phyloP scores from a whole-genome alignment of 1,284 basidiomycete genomes.

The Ustilago sp. region DNA sequence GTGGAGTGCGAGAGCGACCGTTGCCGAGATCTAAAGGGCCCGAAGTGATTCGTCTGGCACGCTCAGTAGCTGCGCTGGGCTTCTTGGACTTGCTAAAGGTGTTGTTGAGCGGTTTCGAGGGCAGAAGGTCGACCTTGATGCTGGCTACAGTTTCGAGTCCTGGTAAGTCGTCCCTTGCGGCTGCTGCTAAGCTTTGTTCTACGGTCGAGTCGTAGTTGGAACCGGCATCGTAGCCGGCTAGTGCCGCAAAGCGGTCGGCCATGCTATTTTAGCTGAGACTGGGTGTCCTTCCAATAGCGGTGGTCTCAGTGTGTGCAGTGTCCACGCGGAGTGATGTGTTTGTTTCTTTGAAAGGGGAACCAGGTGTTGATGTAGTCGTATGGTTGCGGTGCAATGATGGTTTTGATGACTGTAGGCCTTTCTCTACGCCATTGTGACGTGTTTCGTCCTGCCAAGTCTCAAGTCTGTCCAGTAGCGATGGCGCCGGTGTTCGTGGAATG shows the following conservation, averaged over 20 bases:
- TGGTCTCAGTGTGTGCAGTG: too few species aligned
- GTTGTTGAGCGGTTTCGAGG: conserved; percentile 39
- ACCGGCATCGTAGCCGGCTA: conserved; percentile 55
- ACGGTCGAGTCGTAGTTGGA: conserved; percentile 51
- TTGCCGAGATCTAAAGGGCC: conserved; percentile 34
- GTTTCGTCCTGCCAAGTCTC: neutral
- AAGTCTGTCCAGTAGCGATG: neutral
- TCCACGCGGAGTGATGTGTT: too few species aligned
- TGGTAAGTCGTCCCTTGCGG: conserved; percentile 38
- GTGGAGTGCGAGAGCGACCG: conserved; percentile 35
- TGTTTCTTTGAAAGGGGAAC: too few species aligned
- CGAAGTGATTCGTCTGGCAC: conserved; percentile 39
- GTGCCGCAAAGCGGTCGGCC: conserved; percentile 56
- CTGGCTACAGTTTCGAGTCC: conserved; percentile 51
- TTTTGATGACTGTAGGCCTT: neutral
- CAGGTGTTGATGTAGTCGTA: neutral
- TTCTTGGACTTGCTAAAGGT: conserved; percentile 38
- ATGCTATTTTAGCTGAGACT: conserved; percentile 16
- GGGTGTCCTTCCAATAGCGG: too few species aligned
- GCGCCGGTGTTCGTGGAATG: neutral
- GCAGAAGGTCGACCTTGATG: conserved; percentile 41
- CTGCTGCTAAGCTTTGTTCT: conserved; percentile 38
- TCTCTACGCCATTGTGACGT: neutral
- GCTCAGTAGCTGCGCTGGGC: conserved; percentile 34
- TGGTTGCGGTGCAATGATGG: neutral